Base-by-base conservation (phyloP, 805 yeast species). In the Lipomyces kockii region DNA sequence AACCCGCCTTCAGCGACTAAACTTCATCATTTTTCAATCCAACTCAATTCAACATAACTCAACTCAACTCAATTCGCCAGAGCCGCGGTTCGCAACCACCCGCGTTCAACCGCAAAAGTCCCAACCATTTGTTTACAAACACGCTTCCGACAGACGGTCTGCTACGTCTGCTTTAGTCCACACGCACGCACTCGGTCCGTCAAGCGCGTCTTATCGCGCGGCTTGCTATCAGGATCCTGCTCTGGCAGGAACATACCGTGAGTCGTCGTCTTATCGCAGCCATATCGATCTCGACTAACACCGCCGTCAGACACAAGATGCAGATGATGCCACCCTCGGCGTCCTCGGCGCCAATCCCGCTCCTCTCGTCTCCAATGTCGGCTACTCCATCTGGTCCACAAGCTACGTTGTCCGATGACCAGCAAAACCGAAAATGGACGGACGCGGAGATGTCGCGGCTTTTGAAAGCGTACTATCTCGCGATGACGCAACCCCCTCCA, bases 381-480 rank as follows among this genome's bases (percentile, higher is more conserved):
- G 9, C n/a, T 17, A 29, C 34, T 14, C 32, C 55, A 6, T 25
- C 34, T 6, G 34, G 55, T 4, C 25, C 55, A 7, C 49, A 43
- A 43, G 55, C 55, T 14, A 14, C 29, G 9, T 8, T 35, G 5
- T 35, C 25, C n/a, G 70, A 67, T 52, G 69, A 66, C 63, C 65
- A 60, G 51, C 62, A 56, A 53, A 67, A 60, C 49, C 62, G 70
- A 29, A 67, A 67, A 25, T 67, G 71, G 71, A 67, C 65, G 4
- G 71, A 67, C 58, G 58, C 55, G 29, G 71, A 67, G 46, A 67
- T 62, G 66, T 53, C 56, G 14, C 65, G 71, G 17, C 63, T 67
- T 12, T 46, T 67, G 17, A 39, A 57, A 46, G 57, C 63, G 9
- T 67, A 67, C 62, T 67, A 60, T 46, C 67, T 67, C 22, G 67